A percentile compares a stretch with the other conserved stretches of the same genome.
These are phyloP conservation scores for Arachis stenosperma DNA, from an alignment of 306 rosid species.

Conservation along the genomic window DNA sequence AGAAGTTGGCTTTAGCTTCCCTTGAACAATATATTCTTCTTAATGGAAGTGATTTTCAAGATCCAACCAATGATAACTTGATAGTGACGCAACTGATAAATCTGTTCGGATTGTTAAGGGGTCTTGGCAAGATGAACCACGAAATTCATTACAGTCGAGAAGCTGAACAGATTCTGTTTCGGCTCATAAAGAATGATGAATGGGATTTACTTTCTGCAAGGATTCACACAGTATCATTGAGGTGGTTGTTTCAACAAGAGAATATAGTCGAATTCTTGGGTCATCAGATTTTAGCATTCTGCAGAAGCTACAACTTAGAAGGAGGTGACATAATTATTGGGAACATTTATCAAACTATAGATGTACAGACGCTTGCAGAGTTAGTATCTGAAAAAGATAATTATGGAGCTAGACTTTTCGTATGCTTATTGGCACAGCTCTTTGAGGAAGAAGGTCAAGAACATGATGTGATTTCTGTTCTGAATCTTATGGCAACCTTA, in stretches of 20 bases:
- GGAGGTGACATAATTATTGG: slow-evolving; percentile 43
- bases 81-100: slow-evolving; percentile 61
- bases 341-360: slow-evolving; percentile 45
- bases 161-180: slow-evolving; percentile 74
- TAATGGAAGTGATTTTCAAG: slow-evolving; percentile 52
- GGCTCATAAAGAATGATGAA: slow-evolving; percentile 56
- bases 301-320: slow-evolving; percentile 54
- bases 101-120: slow-evolving; percentile 76
- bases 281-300: slow-evolving; percentile 72
- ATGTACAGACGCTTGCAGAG: slow-evolving; percentile 66
- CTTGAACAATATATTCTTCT: slow-evolving; percentile 82
- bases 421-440: slow-evolving; percentile 67
- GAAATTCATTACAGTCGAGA: slow-evolving; percentile 72
- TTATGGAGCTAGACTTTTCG: slow-evolving; percentile 66
- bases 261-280: slow-evolving; percentile 54
- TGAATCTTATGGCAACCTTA: slow-evolving; percentile 57
- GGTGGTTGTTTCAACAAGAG: slow-evolving; percentile 95
- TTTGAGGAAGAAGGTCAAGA: slow-evolving; percentile 63
- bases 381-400: slow-evolving; percentile 68
- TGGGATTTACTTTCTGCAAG: slow-evolving; percentile 80
- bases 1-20: slow-evolving; percentile 79
- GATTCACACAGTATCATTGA: slow-evolving; percentile 71
- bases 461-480: slow-evolving; percentile 53
- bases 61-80: slow-evolving; percentile 48
- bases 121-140: slow-evolving; percentile 56